These are phyloP conservation scores for Clavispora phyllophila DNA, from an alignment of 805 yeast genomes.

Conservation along the genomic window DNA sequence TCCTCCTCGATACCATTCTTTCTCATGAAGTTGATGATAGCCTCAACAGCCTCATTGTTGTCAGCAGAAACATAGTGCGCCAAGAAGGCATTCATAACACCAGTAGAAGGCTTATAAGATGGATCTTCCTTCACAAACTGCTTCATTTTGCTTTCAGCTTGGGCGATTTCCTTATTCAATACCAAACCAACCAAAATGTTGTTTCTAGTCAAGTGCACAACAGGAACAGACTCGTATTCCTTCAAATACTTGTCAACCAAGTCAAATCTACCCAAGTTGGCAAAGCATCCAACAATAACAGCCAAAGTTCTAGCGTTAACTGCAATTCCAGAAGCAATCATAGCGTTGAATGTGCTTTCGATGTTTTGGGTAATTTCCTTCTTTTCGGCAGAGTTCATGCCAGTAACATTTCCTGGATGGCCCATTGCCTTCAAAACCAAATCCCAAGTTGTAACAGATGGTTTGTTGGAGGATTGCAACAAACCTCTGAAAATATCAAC, in stretches of 20 bases:
- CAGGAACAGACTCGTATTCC: constrained; percentile 24
- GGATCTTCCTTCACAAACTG: constrained; percentile 30
- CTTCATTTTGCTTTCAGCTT: constrained; percentile 41
- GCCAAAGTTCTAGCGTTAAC: constrained; percentile 49
- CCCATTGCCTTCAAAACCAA: constrained; percentile 48
- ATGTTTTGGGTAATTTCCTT: constrained; percentile 17
- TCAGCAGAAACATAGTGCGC: constrained; percentile 33
- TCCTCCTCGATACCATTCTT: constrained; percentile 45
- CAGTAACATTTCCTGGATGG: constrained; percentile 22
- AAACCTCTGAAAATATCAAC: constrained; percentile 49
- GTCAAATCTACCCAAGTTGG: constrained; percentile 34
- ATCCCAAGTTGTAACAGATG: constrained; percentile 55
- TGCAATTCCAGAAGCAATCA: constrained; percentile 19
- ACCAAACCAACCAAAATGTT: constrained; percentile 43
- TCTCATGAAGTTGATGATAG: constrained; percentile 42
- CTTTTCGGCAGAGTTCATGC: constrained; percentile 26
- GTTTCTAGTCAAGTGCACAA: constrained; percentile 39
- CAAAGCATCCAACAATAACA: constrained; percentile 43
- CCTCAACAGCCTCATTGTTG: constrained; percentile 45
- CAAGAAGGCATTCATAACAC: constrained; percentile 51
- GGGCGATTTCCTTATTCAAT: constrained; percentile 32
- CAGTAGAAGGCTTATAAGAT: constrained; percentile 38
- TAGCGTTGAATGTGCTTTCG: constrained; percentile 27
- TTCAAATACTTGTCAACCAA: constrained; percentile 40
- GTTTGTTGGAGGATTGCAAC: constrained; percentile 32